Conservation (phyloP, 179 eudicot species). For the Patellifolia procumbens region DNA sequence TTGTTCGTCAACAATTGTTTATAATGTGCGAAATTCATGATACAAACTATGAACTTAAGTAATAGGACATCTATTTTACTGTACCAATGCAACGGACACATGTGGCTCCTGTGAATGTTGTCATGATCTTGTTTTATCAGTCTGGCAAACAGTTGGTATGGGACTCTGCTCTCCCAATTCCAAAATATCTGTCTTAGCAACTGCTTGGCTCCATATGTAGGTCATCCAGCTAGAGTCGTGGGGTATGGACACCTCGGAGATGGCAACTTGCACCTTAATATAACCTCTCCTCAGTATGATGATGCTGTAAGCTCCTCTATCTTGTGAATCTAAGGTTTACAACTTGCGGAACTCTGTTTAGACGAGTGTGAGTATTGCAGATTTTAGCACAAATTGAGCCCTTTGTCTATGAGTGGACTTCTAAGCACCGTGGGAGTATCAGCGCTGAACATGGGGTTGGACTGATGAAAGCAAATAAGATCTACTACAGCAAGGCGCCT, state of each 20-base stretch:
- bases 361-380: constrained; percentile 38
- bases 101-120: background rate
- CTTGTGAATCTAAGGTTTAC: constrained; percentile 1
- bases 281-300: constrained; percentile 71
- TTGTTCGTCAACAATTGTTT: too few relatives aligned
- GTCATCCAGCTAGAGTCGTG: constrained; percentile 66
- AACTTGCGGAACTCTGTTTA: constrained; percentile 9
- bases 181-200: constrained; percentile 2
- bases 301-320: constrained; percentile 63
- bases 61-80: background rate
- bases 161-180: constrained; percentile 1
- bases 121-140: background rate
- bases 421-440: constrained; percentile 87
- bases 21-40: background rate
- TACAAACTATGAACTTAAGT: background rate
- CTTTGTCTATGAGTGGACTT: constrained; percentile 97
- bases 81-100: background rate
- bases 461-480: constrained; percentile 91
- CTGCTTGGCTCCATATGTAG: constrained; percentile 36
- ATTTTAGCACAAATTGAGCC: constrained; percentile 83
- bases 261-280: constrained; percentile 93
- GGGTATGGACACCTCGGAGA: constrained; percentile 98
- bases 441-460: constrained; percentile 99
- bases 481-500: constrained; percentile 89
- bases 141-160: background rate